phyloP scores from a whole-genome alignment of 441 rosid genomes.

The Brassica balearica region DNA sequence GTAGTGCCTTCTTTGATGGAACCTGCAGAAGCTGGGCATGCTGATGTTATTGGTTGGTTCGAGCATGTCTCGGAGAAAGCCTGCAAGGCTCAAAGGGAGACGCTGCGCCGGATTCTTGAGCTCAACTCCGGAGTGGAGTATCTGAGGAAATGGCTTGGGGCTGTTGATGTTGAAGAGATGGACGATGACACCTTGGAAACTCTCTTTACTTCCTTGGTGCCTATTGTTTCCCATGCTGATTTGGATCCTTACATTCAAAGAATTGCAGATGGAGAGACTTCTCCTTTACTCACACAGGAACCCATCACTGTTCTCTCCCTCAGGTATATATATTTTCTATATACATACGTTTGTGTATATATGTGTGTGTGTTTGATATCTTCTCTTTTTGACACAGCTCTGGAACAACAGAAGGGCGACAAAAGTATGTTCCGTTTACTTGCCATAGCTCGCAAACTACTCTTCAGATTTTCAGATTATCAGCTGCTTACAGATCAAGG shows the following conservation, averaged over 20 bases:
- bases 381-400: slow-evolving; percentile 54
- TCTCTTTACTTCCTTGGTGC: slow-evolving; percentile 69
- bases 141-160: slow-evolving; percentile 67
- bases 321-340: slow-evolving; percentile 52
- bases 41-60: slow-evolving; percentile 70
- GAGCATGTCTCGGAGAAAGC: slow-evolving; percentile 62
- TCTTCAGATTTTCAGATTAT: slow-evolving; percentile 72
- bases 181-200: slow-evolving; percentile 65
- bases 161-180: slow-evolving; percentile 51
- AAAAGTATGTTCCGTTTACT: slow-evolving; percentile 83
- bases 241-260: slow-evolving; percentile 81
- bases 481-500: slow-evolving; percentile 95
- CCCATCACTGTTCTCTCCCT: slow-evolving; percentile 73
- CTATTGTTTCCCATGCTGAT: slow-evolving; percentile 82
- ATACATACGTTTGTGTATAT: not conserved
- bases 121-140: slow-evolving; percentile 68
- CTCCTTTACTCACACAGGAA: slow-evolving; percentile 75
- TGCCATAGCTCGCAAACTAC: slow-evolving; percentile 76
- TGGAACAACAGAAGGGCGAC: slow-evolving; percentile 94
- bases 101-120: slow-evolving; percentile 73
- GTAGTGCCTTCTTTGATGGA: slow-evolving; percentile 48
- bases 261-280: slow-evolving; percentile 79
- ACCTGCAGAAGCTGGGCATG: slow-evolving; percentile 39
- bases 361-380: too few species aligned
- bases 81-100: slow-evolving; percentile 61